A percentile compares a stretch with the other conserved stretches of the same genome.
Conservation (phyloP, 2,329 filamentous ascomycete genomes). For the Cordyceps cicadae region DNA sequence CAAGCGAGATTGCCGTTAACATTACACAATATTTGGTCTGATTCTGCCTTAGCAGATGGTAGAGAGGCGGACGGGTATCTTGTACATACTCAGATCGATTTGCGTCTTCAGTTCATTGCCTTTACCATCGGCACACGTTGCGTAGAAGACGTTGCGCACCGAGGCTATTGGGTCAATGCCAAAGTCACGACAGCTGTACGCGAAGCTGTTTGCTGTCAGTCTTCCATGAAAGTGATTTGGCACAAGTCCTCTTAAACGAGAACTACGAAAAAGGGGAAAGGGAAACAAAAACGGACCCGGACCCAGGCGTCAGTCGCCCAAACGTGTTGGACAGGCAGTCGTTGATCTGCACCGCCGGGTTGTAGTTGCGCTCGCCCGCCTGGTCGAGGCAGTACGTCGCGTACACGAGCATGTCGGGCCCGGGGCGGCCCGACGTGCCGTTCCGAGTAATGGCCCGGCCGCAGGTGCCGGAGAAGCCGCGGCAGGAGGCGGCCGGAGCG, state of each 20-base stretch:
- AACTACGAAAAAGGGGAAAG: not conserved
- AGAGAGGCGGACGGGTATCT: not conserved
- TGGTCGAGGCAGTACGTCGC: conserved; percentile 6
- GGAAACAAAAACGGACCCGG: not conserved
- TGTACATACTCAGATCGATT: conserved; percentile 1
- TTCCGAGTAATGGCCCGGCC: not conserved
- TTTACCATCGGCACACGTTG: not conserved
- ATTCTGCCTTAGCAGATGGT: not conserved
- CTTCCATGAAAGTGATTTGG: not conserved
- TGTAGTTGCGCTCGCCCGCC: conserved; percentile 1
- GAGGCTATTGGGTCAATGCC: not conserved
- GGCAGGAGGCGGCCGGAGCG: not conserved
- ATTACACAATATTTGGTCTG: not conserved
- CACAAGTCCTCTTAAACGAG: no score
- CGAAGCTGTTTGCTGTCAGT: not conserved
- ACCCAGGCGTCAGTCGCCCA: not conserved
- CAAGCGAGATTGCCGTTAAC: conserved; percentile 1
- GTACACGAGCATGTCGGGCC: not conserved
- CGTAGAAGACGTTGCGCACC: not conserved
- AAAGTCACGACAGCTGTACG: conserved; percentile 4
- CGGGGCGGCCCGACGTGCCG: conserved; percentile 1
- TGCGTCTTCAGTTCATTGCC: not conserved
- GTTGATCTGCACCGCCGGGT: not conserved
- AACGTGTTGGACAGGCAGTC: not conserved
- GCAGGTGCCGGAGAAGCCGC: not conserved